Conservation (phyloP, 1,284 basidiomycete genomes). For the Melampsora americana region DNA sequence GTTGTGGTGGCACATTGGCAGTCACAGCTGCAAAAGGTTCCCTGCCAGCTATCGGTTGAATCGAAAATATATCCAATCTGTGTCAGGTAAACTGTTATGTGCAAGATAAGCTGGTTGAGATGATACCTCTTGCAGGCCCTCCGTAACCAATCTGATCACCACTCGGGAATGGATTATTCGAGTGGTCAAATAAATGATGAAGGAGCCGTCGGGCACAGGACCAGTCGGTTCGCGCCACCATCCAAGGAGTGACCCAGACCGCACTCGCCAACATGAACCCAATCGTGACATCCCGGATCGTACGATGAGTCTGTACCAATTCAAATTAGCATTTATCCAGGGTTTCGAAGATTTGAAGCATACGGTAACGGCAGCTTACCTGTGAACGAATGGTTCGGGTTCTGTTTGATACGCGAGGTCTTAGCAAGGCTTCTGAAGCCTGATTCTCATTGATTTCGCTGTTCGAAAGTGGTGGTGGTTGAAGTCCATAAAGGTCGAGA, state of each 20-base stretch:
- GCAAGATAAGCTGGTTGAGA: background rate
- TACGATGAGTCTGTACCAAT: slow-evolving; percentile 18
- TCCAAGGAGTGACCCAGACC: slow-evolving; percentile 30
- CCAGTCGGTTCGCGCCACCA: slow-evolving; percentile 10
- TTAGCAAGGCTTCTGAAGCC: background rate
- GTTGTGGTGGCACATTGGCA: slow-evolving; percentile 8
- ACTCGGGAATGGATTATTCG: background rate
- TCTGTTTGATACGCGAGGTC: background rate
- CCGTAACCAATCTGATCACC: background rate
- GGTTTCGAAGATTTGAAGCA: background rate
- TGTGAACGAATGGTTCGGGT: background rate
- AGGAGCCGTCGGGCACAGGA: slow-evolving; percentile 14
- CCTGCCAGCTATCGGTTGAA: slow-evolving; percentile 10
- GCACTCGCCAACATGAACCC: slow-evolving; percentile 35
- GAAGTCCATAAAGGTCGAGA: background rate
- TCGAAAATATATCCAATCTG: background rate
- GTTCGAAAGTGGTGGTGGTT: background rate
- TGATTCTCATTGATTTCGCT: background rate
- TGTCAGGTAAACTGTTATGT: background rate
- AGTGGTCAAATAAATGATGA: background rate
- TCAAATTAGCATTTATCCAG: background rate
- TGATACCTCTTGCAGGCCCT: background rate
- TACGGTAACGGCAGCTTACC: background rate
- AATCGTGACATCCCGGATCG: slow-evolving; percentile 29
- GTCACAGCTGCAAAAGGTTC: slow-evolving; percentile 36